phyloP scores from a whole-genome alignment of 768 basidiomycete species.

The Xerocomus spinulosus region DNA sequence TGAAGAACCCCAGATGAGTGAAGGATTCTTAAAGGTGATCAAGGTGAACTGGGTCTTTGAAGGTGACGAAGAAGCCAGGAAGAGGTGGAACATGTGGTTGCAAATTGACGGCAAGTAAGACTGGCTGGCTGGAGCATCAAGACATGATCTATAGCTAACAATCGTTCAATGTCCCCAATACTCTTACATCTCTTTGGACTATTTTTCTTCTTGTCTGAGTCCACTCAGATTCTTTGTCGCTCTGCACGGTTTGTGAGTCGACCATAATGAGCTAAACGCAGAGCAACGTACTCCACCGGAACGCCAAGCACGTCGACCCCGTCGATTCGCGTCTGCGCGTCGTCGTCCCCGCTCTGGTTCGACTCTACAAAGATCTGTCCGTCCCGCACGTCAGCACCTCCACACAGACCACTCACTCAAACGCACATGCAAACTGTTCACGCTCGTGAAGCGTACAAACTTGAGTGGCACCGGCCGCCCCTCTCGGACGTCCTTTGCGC shows the following conservation, averaged over 20 bases:
- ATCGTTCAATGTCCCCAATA: too few relatives aligned
- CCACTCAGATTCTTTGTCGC: slow-evolving; percentile 38
- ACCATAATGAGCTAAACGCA: background rate
- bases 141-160: too few relatives aligned
- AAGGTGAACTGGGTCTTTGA: slow-evolving; percentile 78
- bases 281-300: slow-evolving; percentile 46
- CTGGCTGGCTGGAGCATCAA: background rate
- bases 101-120: slow-evolving; percentile 67
- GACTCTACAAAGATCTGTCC: slow-evolving; percentile 62
- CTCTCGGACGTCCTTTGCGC: slow-evolving; percentile 42
- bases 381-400: slow-evolving; percentile 2
- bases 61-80: slow-evolving; percentile 66
- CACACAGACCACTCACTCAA: background rate
- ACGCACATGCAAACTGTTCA: slow-evolving; percentile 59
- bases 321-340: slow-evolving; percentile 54
- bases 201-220: slow-evolving; percentile 32
- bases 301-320: slow-evolving; percentile 60
- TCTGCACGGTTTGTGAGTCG: slow-evolving; percentile 18
- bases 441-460: slow-evolving; percentile 66
- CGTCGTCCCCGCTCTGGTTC: slow-evolving; percentile 60
- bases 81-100: slow-evolving; percentile 81
- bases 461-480: slow-evolving; percentile 48
- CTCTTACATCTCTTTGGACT: too few relatives aligned
- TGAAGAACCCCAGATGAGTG: slow-evolving; percentile 59
- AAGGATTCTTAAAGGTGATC: slow-evolving; percentile 77